Evolutionary conservation across 192 early-diverging fungal species (phyloP).

Genomic region (Rhizophlyctis rosea): DNA sequence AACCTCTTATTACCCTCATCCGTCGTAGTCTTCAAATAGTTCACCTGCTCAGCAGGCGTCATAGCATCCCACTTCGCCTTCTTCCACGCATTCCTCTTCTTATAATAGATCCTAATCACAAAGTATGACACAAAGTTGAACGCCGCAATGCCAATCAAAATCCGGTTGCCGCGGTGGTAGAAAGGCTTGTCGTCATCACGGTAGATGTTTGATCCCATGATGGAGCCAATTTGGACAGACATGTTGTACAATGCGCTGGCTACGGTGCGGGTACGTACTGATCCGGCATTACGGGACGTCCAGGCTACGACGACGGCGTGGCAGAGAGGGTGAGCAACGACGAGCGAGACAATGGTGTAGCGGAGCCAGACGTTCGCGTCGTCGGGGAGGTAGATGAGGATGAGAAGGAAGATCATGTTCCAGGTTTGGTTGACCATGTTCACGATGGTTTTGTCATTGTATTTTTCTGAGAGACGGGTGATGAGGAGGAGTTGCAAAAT

Average conservation of each 20-base stretch:
- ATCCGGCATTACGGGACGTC: constrained; percentile 21
- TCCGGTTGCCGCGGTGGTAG: constrained; percentile 37
- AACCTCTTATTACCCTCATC: constrained; percentile 49
- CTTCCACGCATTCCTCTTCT: constrained; percentile 37
- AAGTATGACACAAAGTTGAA: constrained; percentile 34
- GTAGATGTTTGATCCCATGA: constrained; percentile 23
- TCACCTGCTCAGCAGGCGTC: constrained; percentile 41
- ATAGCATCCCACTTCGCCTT: constrained; percentile 43
- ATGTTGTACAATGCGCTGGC: constrained; percentile 27
- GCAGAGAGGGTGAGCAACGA: not conserved
- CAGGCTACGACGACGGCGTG: constrained; percentile 24
- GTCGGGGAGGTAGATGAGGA: constrained; percentile 12
- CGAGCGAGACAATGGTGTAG: not conserved
- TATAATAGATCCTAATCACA: constrained; percentile 41
- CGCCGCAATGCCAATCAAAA: constrained; percentile 38
- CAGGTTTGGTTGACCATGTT: not conserved
- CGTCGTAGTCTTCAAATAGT: constrained; percentile 48
- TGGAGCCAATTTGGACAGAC: constrained; percentile 18
- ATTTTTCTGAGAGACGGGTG: not conserved
- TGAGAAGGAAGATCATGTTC: not conserved
- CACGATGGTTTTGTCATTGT: constrained; percentile 1
- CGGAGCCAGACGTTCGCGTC: constrained; percentile 5
- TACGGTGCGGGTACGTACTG: constrained; percentile 21
- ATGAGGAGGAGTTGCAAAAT: not conserved
- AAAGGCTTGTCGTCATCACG: constrained; percentile 43